Evolutionary conservation across 1,139 yeast species (phyloP).

Genomic region (Pneumocystis jirovecii): DNA sequence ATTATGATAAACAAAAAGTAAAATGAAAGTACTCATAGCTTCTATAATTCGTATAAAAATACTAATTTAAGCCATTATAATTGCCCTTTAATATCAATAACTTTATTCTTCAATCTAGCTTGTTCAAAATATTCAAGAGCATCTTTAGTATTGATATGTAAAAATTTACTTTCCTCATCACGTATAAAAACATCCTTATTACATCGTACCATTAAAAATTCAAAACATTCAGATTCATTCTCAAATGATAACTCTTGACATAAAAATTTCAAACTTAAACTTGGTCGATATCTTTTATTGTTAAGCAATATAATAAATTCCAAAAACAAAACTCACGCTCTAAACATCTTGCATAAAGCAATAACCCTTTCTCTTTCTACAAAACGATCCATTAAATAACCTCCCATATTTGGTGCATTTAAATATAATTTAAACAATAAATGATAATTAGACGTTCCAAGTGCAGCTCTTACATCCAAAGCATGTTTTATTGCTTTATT

Average conservation of each 20-base stretch:
- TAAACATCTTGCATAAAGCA: conserved; percentile 44
- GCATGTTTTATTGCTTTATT: conserved; percentile 31
- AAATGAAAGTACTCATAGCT: not conserved
- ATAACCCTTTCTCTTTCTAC: conserved; percentile 43
- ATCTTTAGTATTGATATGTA: conserved; percentile 35
- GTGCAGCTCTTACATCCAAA: conserved; percentile 31
- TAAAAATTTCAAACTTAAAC: conserved; percentile 34
- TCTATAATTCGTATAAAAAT: not conserved
- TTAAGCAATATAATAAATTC: not conserved
- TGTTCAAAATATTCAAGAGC: conserved; percentile 34
- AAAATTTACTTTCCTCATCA: conserved; percentile 27
- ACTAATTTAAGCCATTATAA: conserved; percentile 25
- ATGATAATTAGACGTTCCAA: conserved; percentile 38
- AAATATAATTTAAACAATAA: conserved; percentile 31
- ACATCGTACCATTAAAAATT: conserved; percentile 32
- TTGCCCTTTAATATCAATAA: conserved; percentile 85
- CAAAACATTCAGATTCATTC: conserved; percentile 23
- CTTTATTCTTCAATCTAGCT: conserved; percentile 8
- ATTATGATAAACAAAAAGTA: not conserved
- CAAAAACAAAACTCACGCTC: conserved; percentile 29
- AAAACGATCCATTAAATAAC: conserved; percentile 34
- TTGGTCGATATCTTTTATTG: conserved; percentile 25
- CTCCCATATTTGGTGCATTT: conserved; percentile 30
- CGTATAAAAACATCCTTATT: conserved; percentile 22
- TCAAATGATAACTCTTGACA: conserved; percentile 35